Evolutionary conservation across 441 rosid species (phyloP).

Genomic region (Gossypium schwendimanii): DNA sequence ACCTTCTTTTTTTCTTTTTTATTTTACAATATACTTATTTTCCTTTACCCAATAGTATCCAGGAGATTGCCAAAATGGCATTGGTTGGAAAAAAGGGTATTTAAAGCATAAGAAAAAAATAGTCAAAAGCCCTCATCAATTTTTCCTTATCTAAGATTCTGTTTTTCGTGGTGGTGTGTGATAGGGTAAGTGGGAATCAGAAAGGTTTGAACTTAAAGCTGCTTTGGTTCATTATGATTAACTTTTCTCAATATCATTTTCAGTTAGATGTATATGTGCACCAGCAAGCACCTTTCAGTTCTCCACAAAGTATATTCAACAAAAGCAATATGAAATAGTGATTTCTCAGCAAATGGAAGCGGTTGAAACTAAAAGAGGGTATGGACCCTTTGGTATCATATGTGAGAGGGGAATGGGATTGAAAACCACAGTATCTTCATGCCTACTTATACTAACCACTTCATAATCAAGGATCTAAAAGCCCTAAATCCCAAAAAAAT

Average conservation of each 20-base stretch:
- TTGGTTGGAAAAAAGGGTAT: conserved; percentile 9
- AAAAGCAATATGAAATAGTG: conserved; percentile 17
- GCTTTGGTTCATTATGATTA: conserved; percentile 24
- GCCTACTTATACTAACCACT: too few relatives aligned
- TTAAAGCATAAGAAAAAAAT: neutral
- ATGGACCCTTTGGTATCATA: neutral
- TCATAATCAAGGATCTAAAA: too few relatives aligned
- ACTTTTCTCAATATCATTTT: conserved; percentile 36
- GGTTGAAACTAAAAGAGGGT: neutral
- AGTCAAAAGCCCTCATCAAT: conserved; percentile 45
- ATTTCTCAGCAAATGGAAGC: neutral
- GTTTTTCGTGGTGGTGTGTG: conserved; percentile 45
- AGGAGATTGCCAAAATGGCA: conserved; percentile 18
- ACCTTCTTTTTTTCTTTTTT: neutral
- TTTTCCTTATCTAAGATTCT: conserved; percentile 57
- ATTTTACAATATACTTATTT: neutral
- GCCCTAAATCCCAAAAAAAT: too few relatives aligned
- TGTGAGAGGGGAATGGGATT: too few relatives aligned
- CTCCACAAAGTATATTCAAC: conserved; percentile 17
- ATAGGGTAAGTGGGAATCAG: conserved; percentile 33
- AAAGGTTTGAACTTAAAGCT: conserved; percentile 39
- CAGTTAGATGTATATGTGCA: conserved; percentile 15
- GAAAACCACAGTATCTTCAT: too few relatives aligned
- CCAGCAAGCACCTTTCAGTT: conserved; percentile 8
- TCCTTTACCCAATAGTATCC: conserved; percentile 16